Percentiles rank a stretch among this genome's conserved stretches.
Evolutionary conservation across 441 rosid genomes (phyloP).

Genomic region (Manihot esculenta): DNA sequence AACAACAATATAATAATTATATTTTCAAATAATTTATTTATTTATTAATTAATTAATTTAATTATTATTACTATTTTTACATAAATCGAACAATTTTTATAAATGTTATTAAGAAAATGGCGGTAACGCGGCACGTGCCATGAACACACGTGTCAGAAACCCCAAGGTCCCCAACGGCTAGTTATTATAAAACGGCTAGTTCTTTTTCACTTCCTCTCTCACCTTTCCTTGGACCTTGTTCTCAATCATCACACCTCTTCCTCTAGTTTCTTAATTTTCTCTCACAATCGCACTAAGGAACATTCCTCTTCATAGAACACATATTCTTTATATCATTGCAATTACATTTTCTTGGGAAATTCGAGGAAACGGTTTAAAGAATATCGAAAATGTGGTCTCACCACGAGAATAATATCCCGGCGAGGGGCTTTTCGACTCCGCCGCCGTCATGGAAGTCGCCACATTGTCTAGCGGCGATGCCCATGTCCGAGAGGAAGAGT

Average conservation of each 20-base stretch:
- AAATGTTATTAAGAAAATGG: neutral
- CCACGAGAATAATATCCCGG: slow-evolving; percentile 17
- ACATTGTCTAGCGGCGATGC: slow-evolving; percentile 25
- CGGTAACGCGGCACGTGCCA: slow-evolving; percentile 12
- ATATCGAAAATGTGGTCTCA: slow-evolving; percentile 25
- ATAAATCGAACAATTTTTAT: neutral
- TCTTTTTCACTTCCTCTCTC: slow-evolving; percentile 5
- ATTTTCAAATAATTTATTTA: too few species aligned
- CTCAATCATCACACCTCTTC: slow-evolving; percentile 24
- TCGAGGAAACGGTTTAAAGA: slow-evolving; percentile 9
- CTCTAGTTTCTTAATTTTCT: neutral
- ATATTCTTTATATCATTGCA: neutral
- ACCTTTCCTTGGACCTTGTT: neutral
- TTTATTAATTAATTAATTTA: too few species aligned
- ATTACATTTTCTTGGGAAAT: slow-evolving; percentile 6
- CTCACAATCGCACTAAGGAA: neutral
- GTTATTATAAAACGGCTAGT: slow-evolving; percentile 37
- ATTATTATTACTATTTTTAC: too few species aligned
- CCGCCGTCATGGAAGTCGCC: slow-evolving; percentile 36
- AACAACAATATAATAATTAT: too few species aligned
- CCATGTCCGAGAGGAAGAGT: slow-evolving; percentile 39
- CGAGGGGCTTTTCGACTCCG: slow-evolving; percentile 37
- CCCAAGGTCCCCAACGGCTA: slow-evolving; percentile 30
- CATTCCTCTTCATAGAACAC: neutral
- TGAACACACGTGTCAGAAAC: neutral